Evolutionary conservation across 108 stramenopile genomes (phyloP), one percentile per base, ranked within the genome.

Genomic region (Epipyxis sp.): DNA sequence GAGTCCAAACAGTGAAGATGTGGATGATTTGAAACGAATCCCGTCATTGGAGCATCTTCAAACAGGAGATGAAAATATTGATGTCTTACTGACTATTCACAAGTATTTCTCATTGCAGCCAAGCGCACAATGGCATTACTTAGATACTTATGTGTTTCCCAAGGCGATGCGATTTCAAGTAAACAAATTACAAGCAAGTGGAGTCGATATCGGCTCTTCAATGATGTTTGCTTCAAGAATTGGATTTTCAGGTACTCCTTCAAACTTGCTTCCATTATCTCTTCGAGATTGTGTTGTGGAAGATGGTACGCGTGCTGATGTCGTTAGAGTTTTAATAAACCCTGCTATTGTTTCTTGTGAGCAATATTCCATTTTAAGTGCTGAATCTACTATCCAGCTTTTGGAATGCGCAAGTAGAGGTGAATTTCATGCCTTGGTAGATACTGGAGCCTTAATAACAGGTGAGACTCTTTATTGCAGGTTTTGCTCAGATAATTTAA

Each of bases 341-440:
- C 54, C 54, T 57, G n/a, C n/a, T 57, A 57, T 57, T 57, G 54
- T 57, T 25, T 68, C 42, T 79, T 44, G 43, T 74, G 77, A 30
- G 82, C 78, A 0, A 71, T 83, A 20, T 69, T 83, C 40, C 79
- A 83, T 45, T 41, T 79, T n/a, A 79, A n/a, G n/a, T n/a, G n/a
- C n/a, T n/a, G n/a, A n/a, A n/a, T n/a, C n/a, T n/a, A n/a, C n/a
- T n/a, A n/a, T n/a, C n/a, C n/a, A n/a, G n/a, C n/a, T n/a, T n/a
- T n/a, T n/a, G n/a, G n/a, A n/a, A n/a, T n/a, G n/a, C n/a, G n/a
- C n/a, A n/a, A n/a, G n/a, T n/a, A n/a, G n/a, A n/a, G n/a, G n/a
- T n/a, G n/a, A n/a, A n/a, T n/a, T n/a, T n/a, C n/a, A n/a, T n/a
- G n/a, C n/a, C n/a, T n/a, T n/a, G n/a, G n/a, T n/a, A n/a, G n/a